These are phyloP conservation scores for Trichoderma harzianum DNA, from an alignment of 2,329 filamentous ascomycete species.

Conservation along the genomic window DNA sequence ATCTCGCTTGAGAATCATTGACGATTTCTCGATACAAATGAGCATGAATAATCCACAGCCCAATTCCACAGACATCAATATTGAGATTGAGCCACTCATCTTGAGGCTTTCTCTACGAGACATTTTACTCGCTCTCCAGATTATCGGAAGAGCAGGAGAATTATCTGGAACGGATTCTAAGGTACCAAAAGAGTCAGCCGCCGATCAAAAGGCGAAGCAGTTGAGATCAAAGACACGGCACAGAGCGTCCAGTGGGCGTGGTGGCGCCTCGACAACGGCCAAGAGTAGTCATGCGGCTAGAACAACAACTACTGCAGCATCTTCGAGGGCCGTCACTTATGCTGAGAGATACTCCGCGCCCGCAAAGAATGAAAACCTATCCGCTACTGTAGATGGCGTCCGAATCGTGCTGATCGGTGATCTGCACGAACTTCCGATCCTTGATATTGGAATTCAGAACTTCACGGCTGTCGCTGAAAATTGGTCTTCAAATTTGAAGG, in stretches of 20 bases:
- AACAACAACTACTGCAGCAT: conserved; percentile 32
- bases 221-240: conserved; percentile 50
- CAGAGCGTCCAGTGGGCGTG: conserved; percentile 55
- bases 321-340: conserved; percentile 21
- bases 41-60: conserved; percentile 70
- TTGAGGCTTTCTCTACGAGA: conserved; percentile 87
- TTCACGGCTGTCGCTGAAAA: conserved; percentile 83
- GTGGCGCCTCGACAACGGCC: conserved; percentile 47
- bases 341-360: conserved; percentile 17
- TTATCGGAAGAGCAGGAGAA: conserved; percentile 85
- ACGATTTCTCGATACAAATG: conserved; percentile 90
- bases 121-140: conserved; percentile 90
- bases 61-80: conserved; percentile 72
- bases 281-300: conserved; percentile 41
- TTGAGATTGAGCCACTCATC: conserved; percentile 88
- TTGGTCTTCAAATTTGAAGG: conserved; percentile 85
- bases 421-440: conserved; percentile 87
- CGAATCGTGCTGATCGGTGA: conserved; percentile 94
- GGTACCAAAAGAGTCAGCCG: conserved; percentile 33
- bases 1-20: conserved; percentile 83
- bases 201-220: conserved; percentile 56
- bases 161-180: conserved; percentile 64
- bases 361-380: conserved; percentile 66
- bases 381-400: conserved; percentile 81
- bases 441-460: conserved; percentile 89